phyloP scores from a whole-genome alignment of 768 basidiomycete species.

The Leccinum aurantiacum region DNA sequence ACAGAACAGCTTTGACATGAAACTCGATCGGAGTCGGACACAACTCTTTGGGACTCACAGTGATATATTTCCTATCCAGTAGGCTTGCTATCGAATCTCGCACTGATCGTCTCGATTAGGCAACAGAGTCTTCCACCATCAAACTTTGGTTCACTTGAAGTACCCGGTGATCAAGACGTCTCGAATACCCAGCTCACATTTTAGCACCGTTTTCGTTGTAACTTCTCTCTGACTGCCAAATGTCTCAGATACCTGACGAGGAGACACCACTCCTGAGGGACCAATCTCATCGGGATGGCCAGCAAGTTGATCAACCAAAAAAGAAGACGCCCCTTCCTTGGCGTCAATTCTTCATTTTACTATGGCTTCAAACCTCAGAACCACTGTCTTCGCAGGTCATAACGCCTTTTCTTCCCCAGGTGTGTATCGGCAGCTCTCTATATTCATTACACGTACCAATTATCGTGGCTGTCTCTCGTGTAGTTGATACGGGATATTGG shows the following conservation, averaged over 20 bases:
- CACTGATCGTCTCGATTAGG: neutral
- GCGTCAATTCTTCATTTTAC: constrained; percentile 65
- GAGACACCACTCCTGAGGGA: constrained; percentile 55
- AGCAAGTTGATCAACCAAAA: constrained; percentile 21
- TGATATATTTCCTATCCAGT: neutral
- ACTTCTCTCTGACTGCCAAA: neutral
- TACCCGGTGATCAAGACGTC: neutral
- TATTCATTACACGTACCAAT: neutral
- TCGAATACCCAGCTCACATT: neutral
- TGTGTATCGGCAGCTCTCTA: constrained; percentile 30
- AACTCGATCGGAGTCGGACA: neutral
- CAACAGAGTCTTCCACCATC: neutral
- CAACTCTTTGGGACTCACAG: neutral
- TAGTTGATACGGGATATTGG: constrained; percentile 33
- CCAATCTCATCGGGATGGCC: constrained; percentile 9
- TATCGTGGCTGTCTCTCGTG: neutral
- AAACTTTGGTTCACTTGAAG: too few relatives aligned
- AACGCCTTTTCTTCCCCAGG: constrained; percentile 68
- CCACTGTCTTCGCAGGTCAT: constrained; percentile 74
- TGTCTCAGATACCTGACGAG: constrained; percentile 43
- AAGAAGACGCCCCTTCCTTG: constrained; percentile 59
- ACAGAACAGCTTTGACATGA: neutral
- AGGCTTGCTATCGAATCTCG: neutral
- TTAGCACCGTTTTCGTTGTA: neutral
- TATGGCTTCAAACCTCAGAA: constrained; percentile 72